phyloP scores from a whole-genome alignment of 2,329 filamentous ascomycete species.

The Xylaria sp. region DNA sequence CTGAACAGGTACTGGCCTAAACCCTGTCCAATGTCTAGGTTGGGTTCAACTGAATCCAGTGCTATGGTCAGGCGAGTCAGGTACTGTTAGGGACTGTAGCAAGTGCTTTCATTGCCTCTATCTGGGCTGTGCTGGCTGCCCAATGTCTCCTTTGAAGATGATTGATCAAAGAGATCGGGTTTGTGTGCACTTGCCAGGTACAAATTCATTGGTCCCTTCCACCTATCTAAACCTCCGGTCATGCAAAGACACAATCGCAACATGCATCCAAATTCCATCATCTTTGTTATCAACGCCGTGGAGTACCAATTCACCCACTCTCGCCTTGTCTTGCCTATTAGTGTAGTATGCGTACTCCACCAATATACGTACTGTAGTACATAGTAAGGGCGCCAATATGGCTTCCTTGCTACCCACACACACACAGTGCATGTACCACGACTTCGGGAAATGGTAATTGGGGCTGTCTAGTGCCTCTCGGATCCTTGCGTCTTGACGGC shows the following conservation, averaged over 20 bases:
- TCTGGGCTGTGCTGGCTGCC: neutral
- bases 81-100: neutral
- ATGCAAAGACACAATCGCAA: slow-evolving; percentile 2
- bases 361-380: no score
- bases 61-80: neutral
- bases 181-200: neutral
- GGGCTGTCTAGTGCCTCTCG: slow-evolving; percentile 15
- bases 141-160: neutral
- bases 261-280: slow-evolving; percentile 2
- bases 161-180: slow-evolving; percentile 8
- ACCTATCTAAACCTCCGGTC: no score
- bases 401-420: neutral
- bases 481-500: slow-evolving; percentile 7
- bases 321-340: neutral
- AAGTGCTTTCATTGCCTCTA: neutral
- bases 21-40: neutral
- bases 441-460: slow-evolving; percentile 24
- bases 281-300: slow-evolving; percentile 2
- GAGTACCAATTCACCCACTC: neutral
- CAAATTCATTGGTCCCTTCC: neutral
- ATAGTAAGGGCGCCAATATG: slow-evolving; percentile 6
- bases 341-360: no score
- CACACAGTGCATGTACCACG: slow-evolving; percentile 20
- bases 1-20: neutral
- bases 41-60: neutral